Evolutionary conservation across 305 asterid species (phyloP).

Genomic region (Nicotiana rustica): DNA sequence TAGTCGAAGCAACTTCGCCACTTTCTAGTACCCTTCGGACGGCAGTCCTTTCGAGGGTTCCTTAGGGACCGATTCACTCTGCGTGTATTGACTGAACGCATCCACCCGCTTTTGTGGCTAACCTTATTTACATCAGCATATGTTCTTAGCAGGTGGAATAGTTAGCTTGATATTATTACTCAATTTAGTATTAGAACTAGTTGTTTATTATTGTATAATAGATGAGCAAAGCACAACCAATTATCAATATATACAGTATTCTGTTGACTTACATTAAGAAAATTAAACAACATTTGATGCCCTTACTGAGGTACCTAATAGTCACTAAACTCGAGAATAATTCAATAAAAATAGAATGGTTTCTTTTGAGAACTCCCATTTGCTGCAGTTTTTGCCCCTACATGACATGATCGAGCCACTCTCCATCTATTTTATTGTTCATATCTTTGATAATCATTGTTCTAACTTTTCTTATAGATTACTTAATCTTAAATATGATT

Average conservation of each 20-base stretch:
- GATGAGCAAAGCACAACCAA: not conserved
- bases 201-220: not conserved
- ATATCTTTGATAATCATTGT: not conserved
- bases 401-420: constrained; percentile 9
- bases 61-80: too few species aligned
- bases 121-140: not conserved
- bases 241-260: not conserved
- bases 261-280: not conserved
- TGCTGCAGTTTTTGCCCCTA: constrained; percentile 4
- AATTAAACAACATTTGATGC: not conserved
- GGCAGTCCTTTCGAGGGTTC: too few species aligned
- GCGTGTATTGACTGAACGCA: too few species aligned
- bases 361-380: not conserved
- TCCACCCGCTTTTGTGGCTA: not conserved
- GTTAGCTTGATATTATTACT: not conserved
- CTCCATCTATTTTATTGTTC: not conserved
- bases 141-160: not conserved
- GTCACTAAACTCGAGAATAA: not conserved
- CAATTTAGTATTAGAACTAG: not conserved
- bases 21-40: too few species aligned
- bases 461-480: not conserved
- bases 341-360: not conserved
- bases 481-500: not conserved
- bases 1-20: too few species aligned
- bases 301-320: not conserved